phyloP scores from a whole-genome alignment of 495 filamentous ascomycete genomes.

The Cudoniella acicularis region DNA sequence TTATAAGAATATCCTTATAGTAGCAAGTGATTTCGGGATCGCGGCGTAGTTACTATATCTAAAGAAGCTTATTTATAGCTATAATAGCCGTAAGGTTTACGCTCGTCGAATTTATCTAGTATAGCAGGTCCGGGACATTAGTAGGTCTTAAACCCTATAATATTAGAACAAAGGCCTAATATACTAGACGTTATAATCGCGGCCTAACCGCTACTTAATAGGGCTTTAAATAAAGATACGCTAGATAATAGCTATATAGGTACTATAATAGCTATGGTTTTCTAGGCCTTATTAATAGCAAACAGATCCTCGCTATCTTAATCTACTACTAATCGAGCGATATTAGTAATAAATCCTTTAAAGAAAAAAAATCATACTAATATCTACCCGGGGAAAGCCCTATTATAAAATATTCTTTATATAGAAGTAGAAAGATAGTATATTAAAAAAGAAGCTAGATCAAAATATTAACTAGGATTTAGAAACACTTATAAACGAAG shows the following conservation, averaged over 20 bases:
- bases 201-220: slow-evolving; percentile 7
- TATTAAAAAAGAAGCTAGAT: no score
- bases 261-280: not conserved
- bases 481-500: no score
- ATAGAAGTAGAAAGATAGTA: no score
- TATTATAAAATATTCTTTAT: no score
- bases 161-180: not conserved
- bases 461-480: no score
- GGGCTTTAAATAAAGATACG: slow-evolving; percentile 9
- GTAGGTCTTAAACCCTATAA: not conserved
- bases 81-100: slow-evolving; percentile 6
- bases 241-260: slow-evolving; percentile 12
- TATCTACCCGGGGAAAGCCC: no score
- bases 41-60: no score
- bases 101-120: slow-evolving; percentile 31
- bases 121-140: slow-evolving; percentile 28
- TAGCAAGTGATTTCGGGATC: no score
- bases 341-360: no score
- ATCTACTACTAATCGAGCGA: no score
- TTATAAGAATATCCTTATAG: no score
- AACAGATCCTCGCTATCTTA: not conserved
- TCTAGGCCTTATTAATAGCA: not conserved
- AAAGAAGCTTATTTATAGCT: slow-evolving; percentile 4
- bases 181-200: not conserved
- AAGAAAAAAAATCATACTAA: no score